A percentile compares a stretch with the other conserved stretches of the same genome.
These are phyloP conservation scores for Wolfiporia cocos DNA, from an alignment of 1,284 basidiomycete genomes.

Conservation along the genomic window DNA sequence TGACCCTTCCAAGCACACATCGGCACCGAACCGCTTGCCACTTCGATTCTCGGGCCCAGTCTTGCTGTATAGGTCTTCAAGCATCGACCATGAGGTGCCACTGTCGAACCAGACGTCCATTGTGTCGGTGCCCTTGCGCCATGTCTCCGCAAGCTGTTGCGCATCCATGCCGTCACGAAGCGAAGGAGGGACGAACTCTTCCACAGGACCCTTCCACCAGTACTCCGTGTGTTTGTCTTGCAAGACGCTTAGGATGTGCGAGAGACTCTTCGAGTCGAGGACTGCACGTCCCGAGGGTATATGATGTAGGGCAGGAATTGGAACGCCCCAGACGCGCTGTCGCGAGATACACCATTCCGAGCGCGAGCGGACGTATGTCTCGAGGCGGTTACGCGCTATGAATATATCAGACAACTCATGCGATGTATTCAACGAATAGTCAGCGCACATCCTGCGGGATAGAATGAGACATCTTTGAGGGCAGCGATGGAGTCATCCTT, in stretches of 20 bases:
- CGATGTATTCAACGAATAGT: background rate
- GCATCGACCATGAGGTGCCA: slow-evolving; percentile 90
- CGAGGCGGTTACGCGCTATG: slow-evolving; percentile 80
- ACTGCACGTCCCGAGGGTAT: slow-evolving; percentile 57
- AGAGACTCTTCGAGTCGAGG: slow-evolving; percentile 63
- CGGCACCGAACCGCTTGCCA: slow-evolving; percentile 45
- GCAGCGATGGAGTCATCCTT: slow-evolving; percentile 74
- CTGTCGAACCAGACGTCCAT: slow-evolving; percentile 99
- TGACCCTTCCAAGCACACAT: slow-evolving; percentile 92
- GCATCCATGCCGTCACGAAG: slow-evolving; percentile 37
- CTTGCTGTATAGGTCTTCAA: slow-evolving; percentile 33
- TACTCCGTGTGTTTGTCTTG: slow-evolving; percentile 69
- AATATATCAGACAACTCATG: slow-evolving; percentile 2
- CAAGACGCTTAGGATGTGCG: slow-evolving; percentile 76
- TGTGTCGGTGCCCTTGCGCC: slow-evolving; percentile 85
- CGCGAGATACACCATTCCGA: slow-evolving; percentile 99
- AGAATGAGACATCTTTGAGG: slow-evolving; percentile 72
- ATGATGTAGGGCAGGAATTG: slow-evolving; percentile 88
- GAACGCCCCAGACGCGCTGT: slow-evolving; percentile 97
- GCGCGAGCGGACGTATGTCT: slow-evolving; percentile 80
- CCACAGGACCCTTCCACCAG: slow-evolving; percentile 90
- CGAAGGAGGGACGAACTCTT: slow-evolving; percentile 74
- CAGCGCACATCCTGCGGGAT: slow-evolving; percentile 69
- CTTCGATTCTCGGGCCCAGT: slow-evolving; percentile 10
- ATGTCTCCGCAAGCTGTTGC: slow-evolving; percentile 36